phyloP scores from a whole-genome alignment of 108 stramenopile species.

The Bacterosira constricta region DNA sequence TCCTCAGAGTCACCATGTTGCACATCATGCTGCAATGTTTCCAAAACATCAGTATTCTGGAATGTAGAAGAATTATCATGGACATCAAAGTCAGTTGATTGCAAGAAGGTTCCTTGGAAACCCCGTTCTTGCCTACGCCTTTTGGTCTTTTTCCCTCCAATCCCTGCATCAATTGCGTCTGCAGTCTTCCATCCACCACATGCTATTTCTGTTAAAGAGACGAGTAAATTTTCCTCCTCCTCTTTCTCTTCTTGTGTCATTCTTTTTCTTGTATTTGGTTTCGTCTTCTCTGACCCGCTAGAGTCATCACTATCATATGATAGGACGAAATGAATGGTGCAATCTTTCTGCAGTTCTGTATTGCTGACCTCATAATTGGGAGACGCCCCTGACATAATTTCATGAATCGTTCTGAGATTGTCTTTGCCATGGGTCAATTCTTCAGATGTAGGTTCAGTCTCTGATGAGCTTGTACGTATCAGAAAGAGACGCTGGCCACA shows the following conservation, averaged over 20 bases:
- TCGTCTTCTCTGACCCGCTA: not conserved
- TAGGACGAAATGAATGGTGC: constrained; percentile 19
- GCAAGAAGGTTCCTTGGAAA: constrained; percentile 41
- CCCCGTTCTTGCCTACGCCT: constrained; percentile 36
- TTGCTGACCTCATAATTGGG: not conserved
- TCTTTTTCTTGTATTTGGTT: constrained; percentile 6
- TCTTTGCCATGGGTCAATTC: constrained; percentile 18
- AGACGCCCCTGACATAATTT: not conserved
- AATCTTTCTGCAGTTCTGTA: constrained; percentile 1
- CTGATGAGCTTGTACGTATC: not conserved
- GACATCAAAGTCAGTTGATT: constrained; percentile 7
- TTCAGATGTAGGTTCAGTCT: not conserved
- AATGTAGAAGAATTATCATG: not conserved
- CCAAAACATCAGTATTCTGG: not conserved
- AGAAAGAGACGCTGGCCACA: constrained; percentile 34
- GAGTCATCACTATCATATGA: constrained; percentile 19
- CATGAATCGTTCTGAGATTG: constrained; percentile 6
- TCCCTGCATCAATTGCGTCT: constrained; percentile 1
- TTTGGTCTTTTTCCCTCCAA: constrained; percentile 3
- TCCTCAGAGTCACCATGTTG: no score
- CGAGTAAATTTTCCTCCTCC: constrained; percentile 26
- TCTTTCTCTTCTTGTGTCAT: constrained; percentile 27
- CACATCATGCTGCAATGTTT: not conserved
- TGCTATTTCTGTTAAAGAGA: constrained; percentile 28
- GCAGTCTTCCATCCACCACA: constrained; percentile 16